Evolutionary conservation across 176 grass and related monocot species (phyloP).

Genomic region (Lolium rigidum): DNA sequence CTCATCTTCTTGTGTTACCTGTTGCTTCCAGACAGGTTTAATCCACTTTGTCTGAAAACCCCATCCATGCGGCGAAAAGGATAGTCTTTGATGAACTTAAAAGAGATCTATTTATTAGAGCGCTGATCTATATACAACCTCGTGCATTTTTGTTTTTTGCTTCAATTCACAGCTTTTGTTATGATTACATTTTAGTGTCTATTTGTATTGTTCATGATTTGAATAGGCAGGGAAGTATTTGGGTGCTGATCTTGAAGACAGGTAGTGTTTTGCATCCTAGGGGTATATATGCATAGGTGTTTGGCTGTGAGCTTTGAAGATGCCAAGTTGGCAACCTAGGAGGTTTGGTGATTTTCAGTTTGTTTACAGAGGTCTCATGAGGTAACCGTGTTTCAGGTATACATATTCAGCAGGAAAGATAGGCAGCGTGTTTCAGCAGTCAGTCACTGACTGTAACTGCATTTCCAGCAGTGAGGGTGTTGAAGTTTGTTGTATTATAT

Average conservation of each 20-base stretch:
- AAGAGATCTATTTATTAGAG: no score
- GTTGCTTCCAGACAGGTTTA: neutral
- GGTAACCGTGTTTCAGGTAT: neutral
- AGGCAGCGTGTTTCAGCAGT: neutral
- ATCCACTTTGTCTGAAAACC: neutral
- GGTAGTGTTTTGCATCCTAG: no score
- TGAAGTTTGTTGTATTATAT: no score
- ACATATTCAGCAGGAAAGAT: neutral
- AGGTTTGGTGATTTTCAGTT: constrained; percentile 22
- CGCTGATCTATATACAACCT: neutral
- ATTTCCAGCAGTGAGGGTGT: neutral
- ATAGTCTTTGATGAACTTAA: neutral
- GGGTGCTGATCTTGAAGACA: no score
- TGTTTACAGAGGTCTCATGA: neutral
- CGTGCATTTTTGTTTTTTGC: neutral
- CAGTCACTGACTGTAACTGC: neutral
- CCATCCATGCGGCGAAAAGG: neutral
- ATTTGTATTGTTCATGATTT: neutral
- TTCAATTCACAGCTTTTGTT: neutral
- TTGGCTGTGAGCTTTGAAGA: no score
- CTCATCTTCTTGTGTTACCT: neutral
- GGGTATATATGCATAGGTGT: no score
- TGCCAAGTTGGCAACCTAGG: neutral
- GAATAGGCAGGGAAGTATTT: neutral
- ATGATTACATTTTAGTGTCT: neutral